Evolutionary conservation across 345 rosid genomes (phyloP), one percentile per base, ranked within the genome.

Genomic region (Pistacia vera): DNA sequence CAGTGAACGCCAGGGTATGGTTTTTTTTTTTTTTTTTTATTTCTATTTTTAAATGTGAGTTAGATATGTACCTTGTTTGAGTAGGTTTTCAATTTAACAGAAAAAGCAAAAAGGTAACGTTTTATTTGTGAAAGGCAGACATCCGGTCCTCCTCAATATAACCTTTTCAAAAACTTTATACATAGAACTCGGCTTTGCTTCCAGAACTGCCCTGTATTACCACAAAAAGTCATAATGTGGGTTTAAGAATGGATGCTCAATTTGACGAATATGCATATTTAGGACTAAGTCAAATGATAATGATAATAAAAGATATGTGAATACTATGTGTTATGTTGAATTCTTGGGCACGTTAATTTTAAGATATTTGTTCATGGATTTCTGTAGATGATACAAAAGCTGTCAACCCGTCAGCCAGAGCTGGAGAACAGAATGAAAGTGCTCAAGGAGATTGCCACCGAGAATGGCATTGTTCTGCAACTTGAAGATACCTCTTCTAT

Each of bases 381-480:
- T 48, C 20, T 78, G 61, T 63, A 91, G 96, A 85, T 89, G 77
- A 70, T 88, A 61, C 88, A 80, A 36, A 91, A 88, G 85, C 83
- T 91, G 38, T 89, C 96, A n/a, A 83, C 87, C 28, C 74, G 84
- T 75, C 86, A 76, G 74, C 89, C 97, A n/a, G 79, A 75, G 61
- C 71, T 82, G 82, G 93, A 90, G 78, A 85, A 48, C 86, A 87
- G 85, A 82, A 85, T 68, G 85, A 91, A 90, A 74, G 80, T 82
- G 66, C 85, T 96, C 11, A 83, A 85, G 65, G 93, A 88, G 80
- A 90, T 92, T 79, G 99, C 98, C 70, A 77, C 85, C 1, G 91
- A 93, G 86, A 85, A 84, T 30, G 81, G 80, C 75, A 89, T 90
- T 52, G 78, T 76, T 74, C 75, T 92, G 78, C 89, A 92, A 76